Evolutionary conservation across 352 stramenopile genomes (phyloP).

Genomic region (Phytopythium kandeliae): DNA sequence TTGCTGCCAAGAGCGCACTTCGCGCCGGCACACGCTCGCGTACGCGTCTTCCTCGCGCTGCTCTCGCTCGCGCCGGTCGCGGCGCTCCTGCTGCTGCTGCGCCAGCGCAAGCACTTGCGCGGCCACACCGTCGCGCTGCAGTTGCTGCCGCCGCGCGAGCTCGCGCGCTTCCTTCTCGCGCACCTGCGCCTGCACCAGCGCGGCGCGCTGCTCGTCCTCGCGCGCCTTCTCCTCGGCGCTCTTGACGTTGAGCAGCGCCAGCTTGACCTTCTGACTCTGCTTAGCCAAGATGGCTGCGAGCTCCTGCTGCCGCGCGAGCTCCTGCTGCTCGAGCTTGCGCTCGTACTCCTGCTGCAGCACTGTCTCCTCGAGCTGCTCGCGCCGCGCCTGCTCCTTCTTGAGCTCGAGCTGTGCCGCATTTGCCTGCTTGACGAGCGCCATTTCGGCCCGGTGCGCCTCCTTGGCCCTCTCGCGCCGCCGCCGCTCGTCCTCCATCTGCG

Average conservation of each 20-base stretch:
- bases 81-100: conserved; percentile 40
- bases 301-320: conserved; percentile 34
- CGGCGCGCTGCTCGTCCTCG: conserved; percentile 46
- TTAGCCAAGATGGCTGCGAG: conserved; percentile 41
- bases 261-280: conserved; percentile 47
- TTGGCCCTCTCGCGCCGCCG: conserved; percentile 40
- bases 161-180: conserved; percentile 30
- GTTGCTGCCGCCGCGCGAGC: conserved; percentile 21
- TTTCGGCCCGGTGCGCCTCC: conserved; percentile 31
- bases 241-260: conserved; percentile 55
- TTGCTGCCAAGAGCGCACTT: conserved; percentile 39
- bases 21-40: conserved; percentile 34
- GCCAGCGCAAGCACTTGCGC: conserved; percentile 31
- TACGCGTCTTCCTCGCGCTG: conserved; percentile 36
- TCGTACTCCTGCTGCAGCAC: conserved; percentile 41
- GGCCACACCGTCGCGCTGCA: conserved; percentile 22
- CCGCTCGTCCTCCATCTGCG: conserved; percentile 42
- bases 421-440: conserved; percentile 37
- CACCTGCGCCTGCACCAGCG: conserved; percentile 33
- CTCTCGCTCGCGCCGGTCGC: conserved; percentile 15
- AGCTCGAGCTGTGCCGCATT: conserved; percentile 45
- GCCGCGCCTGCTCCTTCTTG: conserved; percentile 30
- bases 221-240: conserved; percentile 49
- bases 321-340: conserved; percentile 40
- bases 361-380: conserved; percentile 38